Percentiles rank a stretch among this genome's conserved stretches.
Conservation (phyloP, 441 rosid genomes). For the Populus hybrid region DNA sequence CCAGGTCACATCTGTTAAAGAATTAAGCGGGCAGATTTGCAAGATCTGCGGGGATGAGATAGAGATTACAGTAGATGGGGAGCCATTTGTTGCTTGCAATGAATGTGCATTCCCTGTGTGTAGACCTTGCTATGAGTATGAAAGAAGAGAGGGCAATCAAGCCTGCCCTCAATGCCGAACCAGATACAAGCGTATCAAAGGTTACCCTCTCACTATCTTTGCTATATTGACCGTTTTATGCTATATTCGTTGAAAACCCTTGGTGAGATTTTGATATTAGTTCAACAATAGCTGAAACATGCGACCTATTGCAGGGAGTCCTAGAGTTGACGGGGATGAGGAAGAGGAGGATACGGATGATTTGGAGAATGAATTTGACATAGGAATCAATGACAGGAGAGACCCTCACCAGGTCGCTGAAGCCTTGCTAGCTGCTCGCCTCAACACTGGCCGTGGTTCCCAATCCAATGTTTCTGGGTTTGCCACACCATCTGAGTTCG, state of each 20-base stretch:
- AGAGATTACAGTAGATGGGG: conserved; percentile 60
- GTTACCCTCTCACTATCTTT: conserved; percentile 23
- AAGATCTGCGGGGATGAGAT: conserved; percentile 86
- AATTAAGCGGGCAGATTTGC: conserved; percentile 69
- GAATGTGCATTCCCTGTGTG: conserved; percentile 92
- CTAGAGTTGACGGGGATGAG: conserved; percentile 81
- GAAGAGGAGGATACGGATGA: conserved; percentile 77
- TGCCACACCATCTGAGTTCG: conserved; percentile 43
- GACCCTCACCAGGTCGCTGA: conserved; percentile 47
- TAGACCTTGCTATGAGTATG: conserved; percentile 73
- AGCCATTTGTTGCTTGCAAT: conserved; percentile 81
- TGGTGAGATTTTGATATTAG: background rate
- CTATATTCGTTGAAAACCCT: background rate
- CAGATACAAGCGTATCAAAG: conserved; percentile 71
- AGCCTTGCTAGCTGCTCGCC: conserved; percentile 44
- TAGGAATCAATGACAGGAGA: conserved; percentile 31
- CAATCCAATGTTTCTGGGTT: conserved; percentile 33
- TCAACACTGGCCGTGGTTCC: conserved; percentile 37
- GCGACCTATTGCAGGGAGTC: conserved; percentile 49
- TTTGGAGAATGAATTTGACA: conserved; percentile 68
- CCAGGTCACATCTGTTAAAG: conserved; percentile 64
- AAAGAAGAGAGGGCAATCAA: conserved; percentile 80
- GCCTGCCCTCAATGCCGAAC: conserved; percentile 88
- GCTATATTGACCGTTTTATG: background rate
- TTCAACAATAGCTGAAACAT: conserved; percentile 7